These are phyloP conservation scores for Drechslerella stenobrocha DNA, from an alignment of 2,329 filamentous ascomycete species.

Conservation along the genomic window DNA sequence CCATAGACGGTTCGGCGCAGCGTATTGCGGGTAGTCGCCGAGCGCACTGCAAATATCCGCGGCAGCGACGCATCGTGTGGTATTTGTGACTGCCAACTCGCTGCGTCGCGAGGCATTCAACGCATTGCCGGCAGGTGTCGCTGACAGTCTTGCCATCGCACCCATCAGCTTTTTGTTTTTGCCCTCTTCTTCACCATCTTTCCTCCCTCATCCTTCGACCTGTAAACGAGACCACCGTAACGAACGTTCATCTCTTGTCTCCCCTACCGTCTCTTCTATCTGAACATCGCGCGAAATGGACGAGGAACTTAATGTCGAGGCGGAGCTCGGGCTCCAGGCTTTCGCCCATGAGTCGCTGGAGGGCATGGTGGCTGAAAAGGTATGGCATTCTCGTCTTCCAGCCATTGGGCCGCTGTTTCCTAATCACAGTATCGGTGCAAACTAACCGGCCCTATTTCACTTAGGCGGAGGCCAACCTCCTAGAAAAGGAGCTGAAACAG, in stretches of 20 bases:
- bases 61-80: slow-evolving; percentile 1
- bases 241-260: no score
- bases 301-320: slow-evolving; percentile 28
- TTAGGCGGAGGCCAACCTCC: slow-evolving; percentile 34
- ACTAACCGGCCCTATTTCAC: neutral
- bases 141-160: neutral
- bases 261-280: neutral
- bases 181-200: neutral
- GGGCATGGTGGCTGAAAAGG: slow-evolving; percentile 29
- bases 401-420: no score
- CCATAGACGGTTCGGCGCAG: neutral
- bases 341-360: slow-evolving; percentile 43
- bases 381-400: slow-evolving; percentile 6
- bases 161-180: no score
- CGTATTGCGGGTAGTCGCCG: neutral
- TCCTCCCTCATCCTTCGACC: no score
- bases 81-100: slow-evolving; percentile 5
- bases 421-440: neutral
- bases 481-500: slow-evolving; percentile 26
- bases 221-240: no score
- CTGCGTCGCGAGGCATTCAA: neutral
- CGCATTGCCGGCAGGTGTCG: neutral
- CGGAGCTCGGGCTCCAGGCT: slow-evolving; percentile 40
- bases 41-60: neutral
- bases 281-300: slow-evolving; percentile 14